These are phyloP conservation scores for Artemisia argyi DNA, from an alignment of 129 eudicot genomes.

Conservation along the genomic window DNA sequence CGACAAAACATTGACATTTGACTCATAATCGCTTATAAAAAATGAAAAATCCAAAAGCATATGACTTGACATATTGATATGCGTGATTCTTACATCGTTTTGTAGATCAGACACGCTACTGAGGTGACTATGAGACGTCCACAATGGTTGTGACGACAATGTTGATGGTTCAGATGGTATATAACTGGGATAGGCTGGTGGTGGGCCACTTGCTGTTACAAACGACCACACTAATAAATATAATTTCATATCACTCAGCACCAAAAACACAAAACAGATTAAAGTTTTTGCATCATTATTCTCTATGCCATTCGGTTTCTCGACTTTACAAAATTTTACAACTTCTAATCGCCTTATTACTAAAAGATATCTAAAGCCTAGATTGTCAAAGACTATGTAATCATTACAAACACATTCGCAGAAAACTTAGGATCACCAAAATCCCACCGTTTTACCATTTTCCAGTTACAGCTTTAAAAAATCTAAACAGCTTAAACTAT, in stretches of 20 bases:
- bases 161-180: slow-evolving; percentile 46
- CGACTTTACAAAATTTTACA: not conserved
- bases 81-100: slow-evolving; percentile 53
- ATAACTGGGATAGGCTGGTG: slow-evolving; percentile 43
- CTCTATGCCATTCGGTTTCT: not conserved
- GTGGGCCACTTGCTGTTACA: slow-evolving; percentile 36
- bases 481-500: too few relatives aligned
- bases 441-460: too few relatives aligned
- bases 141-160: slow-evolving; percentile 31
- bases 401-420: not conserved
- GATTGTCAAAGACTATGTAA: not conserved
- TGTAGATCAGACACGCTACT: slow-evolving; percentile 42
- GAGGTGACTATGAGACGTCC: slow-evolving; percentile 38
- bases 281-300: not conserved
- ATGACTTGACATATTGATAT: not conserved
- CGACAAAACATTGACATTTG: not conserved
- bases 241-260: not conserved
- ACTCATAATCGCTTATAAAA: slow-evolving; percentile 10
- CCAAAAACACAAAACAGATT: not conserved
- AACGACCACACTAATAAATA: not conserved
- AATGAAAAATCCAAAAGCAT: not conserved
- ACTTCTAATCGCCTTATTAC: not conserved
- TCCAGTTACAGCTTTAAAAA: too few relatives aligned
- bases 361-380: slow-evolving; percentile 4
- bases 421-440: not conserved